phyloP scores from a whole-genome alignment of 257 asterid genomes.

The Avicennia marina region DNA sequence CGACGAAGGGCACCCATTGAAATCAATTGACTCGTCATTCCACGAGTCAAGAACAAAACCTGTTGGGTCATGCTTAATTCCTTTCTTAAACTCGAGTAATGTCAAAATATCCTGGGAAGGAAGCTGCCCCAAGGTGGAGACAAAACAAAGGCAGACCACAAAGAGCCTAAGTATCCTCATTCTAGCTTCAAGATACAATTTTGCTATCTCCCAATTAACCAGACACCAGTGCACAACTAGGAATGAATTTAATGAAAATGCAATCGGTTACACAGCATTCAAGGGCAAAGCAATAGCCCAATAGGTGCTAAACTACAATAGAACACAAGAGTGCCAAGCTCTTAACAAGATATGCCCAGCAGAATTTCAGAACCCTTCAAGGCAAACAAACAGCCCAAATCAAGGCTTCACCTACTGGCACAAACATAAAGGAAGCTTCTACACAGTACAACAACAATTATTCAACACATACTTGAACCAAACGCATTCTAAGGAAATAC shows the following conservation, averaged over 20 bases:
- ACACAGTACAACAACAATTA: slow-evolving; percentile 1
- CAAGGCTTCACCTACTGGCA: neutral
- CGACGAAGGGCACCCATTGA: slow-evolving; percentile 95
- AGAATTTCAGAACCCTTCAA: neutral
- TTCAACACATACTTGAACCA: slow-evolving; percentile 2
- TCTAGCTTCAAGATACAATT: slow-evolving; percentile 19
- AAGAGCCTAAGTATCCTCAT: slow-evolving; percentile 60
- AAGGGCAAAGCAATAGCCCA: too few species aligned
- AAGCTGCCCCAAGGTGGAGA: slow-evolving; percentile 68
- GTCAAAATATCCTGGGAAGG: slow-evolving; percentile 89
- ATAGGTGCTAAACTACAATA: too few species aligned
- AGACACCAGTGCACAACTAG: slow-evolving; percentile 7
- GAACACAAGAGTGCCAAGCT: too few species aligned
- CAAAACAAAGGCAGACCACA: slow-evolving; percentile 40
- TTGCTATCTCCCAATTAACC: slow-evolving; percentile 14
- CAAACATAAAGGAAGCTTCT: slow-evolving; percentile 9
- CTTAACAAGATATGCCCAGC: slow-evolving; percentile 4
- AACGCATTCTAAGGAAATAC: neutral
- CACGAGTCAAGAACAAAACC: slow-evolving; percentile 87
- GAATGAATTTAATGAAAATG: slow-evolving; percentile 20
- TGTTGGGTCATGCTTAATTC: slow-evolving; percentile 86
- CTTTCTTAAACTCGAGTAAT: slow-evolving; percentile 90
- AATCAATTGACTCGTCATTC: slow-evolving; percentile 96
- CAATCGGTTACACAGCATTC: slow-evolving; percentile 14
- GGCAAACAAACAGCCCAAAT: slow-evolving; percentile 9